Evolutionary conservation across 2,329 filamentous ascomycete species (phyloP).

Genomic region (Penicillium sumatraense): DNA sequence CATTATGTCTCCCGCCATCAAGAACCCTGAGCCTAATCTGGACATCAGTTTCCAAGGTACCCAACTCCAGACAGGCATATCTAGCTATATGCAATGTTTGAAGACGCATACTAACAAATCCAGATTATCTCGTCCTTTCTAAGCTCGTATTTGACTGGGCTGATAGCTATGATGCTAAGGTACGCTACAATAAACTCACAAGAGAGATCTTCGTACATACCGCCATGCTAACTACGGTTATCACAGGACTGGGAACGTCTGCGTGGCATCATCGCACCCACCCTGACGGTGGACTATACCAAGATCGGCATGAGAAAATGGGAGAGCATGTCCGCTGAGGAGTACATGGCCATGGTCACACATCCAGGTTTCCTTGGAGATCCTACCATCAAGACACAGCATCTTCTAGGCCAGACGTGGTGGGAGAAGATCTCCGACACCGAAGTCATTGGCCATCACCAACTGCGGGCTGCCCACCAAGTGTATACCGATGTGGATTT

Average conservation of each 20-base stretch:
- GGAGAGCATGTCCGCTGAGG: constrained; percentile 64
- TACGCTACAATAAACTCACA: constrained; percentile 16
- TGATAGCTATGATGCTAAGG: constrained; percentile 51
- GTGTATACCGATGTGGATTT: constrained; percentile 59
- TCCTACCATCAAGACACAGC: constrained; percentile 66
- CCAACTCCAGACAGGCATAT: too few species aligned
- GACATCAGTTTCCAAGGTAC: constrained; percentile 35
- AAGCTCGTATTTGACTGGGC: constrained; percentile 49
- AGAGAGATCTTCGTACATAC: too few species aligned
- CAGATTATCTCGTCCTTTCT: constrained; percentile 41
- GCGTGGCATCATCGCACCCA: constrained; percentile 49
- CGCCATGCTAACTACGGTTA: background rate
- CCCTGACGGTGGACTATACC: constrained; percentile 66
- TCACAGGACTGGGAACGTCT: constrained; percentile 48
- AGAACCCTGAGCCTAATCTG: constrained; percentile 44
- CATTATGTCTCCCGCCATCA: constrained; percentile 27
- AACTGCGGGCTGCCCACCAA: constrained; percentile 66
- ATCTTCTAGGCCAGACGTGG: constrained; percentile 64
- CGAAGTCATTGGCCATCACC: constrained; percentile 65
- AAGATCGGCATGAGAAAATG: constrained; percentile 64
- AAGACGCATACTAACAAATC: constrained; percentile 8
- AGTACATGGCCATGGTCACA: constrained; percentile 66
- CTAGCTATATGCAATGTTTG: too few species aligned
- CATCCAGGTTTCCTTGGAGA: constrained; percentile 63
- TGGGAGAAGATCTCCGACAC: constrained; percentile 63